Evolutionary conservation across 129 eudicot species (phyloP), one percentile per base, ranked within the genome.

Genomic region (Saposhnikovia divaricata): DNA sequence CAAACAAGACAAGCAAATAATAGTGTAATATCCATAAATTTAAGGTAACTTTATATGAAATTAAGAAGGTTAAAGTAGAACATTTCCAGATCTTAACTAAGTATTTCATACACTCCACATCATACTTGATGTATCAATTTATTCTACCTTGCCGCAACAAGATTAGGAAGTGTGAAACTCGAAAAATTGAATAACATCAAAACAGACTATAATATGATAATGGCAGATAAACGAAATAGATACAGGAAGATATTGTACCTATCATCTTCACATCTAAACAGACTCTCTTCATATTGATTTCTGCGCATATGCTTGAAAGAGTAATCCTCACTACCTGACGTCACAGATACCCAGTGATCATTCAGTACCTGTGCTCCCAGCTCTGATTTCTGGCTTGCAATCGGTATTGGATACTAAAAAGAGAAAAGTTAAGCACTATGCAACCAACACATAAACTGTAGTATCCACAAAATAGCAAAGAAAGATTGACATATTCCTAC

Each of bases 261-360:
- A 82, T 96, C 99, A 81, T 96, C 99, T 82, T 96, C 99, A 80
- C 99, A 96, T 88, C 97, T 89, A 71, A 96, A 96, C 74, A 96
- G 88, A 85, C 99, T 96, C 85, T 96, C 99, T 84, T 96, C 99
- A 79, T 90, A 96, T 77, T 96, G 99, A 80, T 96, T 96, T 89
- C 98, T 89, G 79, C 99, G 95, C 99, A 96, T 96, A 84, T 96
- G 99, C 80, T 96, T 96, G 80, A 96, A 96, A 47, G 99, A 96
- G 89, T 96, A 96, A 80, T 96, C 99, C 86, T 96, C 99, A 79
- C 99, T 96, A 71, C 99, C 99, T 76, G 98, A 92, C 40, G 99
- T 96, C 78, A 96, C 99, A 77, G 99, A 96, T 44, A 96, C 99
- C 99, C 99, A 96, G 38, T 86, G 84, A 79, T 96, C 99, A 81